Evolutionary conservation across 139 green algal genomes (phyloP), one percentile per base, ranked within the genome.

Genomic region (Coelastrella sp.): DNA sequence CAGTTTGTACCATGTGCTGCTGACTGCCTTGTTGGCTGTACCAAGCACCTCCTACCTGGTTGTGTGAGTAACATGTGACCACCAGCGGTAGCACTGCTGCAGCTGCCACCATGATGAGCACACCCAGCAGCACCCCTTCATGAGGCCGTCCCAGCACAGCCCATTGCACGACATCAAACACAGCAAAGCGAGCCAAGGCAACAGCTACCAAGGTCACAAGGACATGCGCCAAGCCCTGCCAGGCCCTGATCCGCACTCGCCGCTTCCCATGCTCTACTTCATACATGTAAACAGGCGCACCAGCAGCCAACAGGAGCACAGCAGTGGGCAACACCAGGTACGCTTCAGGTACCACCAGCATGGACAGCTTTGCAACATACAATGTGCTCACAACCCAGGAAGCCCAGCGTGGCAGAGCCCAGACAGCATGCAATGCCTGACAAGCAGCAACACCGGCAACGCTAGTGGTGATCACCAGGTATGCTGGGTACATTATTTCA

Each of bases 311-410:
- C 35, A 89, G 65, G 17, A 95, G 83, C 58, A 92, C 60, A 14
- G 92, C 65, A 24, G 82, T 61, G 9, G 93, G 88, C 25, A 91
- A 12, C 74, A 95, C 93, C 27, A 97, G 91, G 49, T 82, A 75
- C 8, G 92, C 93, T 85, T 99, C 94, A 0, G 97, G 97, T 68
- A 99, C 84, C 66, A 97, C 20, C 63, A 99, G 93, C 96, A 99
- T 97, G 19, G 94, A 60, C 1, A 98, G 92, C 93, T 99, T 99
- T 59, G 96, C 93, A 12, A 75, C 59, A 91, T 98, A 98, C 14
- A 98, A 59, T 63, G 93, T 97, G 78, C 96, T 90, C 78, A 97
- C 91, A 27, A 91, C 85, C 89, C 87, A 95, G 24, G 59, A 63
- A 24, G 84, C 85, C 88, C 60, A 89, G 9, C 65, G 90, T 56